phyloP scores from a whole-genome alignment of 2,329 filamentous ascomycete genomes.

The Chrysoporthe austroafricana region DNA sequence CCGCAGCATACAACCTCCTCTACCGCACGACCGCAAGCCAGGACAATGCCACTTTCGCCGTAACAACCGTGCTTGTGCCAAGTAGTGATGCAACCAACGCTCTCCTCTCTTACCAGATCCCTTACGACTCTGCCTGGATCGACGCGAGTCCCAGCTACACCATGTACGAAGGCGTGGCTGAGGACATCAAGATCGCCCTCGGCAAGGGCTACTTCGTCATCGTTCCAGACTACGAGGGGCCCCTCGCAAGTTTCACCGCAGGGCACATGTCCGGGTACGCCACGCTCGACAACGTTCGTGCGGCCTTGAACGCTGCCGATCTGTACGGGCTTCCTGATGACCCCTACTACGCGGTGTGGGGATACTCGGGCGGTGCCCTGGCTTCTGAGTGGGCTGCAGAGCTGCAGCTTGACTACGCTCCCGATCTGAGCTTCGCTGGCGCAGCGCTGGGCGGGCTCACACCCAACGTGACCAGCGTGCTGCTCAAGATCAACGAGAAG shows the following conservation, averaged over 20 bases:
- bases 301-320: constrained; percentile 37
- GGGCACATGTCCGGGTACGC: constrained; percentile 48
- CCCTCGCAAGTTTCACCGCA: constrained; percentile 46
- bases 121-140: constrained; percentile 44
- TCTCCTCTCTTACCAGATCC: constrained; percentile 47
- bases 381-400: constrained; percentile 56
- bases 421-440: constrained; percentile 50
- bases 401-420: constrained; percentile 51
- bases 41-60: constrained; percentile 39
- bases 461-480: constrained; percentile 44
- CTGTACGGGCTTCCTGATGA: constrained; percentile 37
- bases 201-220: constrained; percentile 48
- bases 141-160: constrained; percentile 44
- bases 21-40: constrained; percentile 41
- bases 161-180: constrained; percentile 34
- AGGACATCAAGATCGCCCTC: constrained; percentile 42
- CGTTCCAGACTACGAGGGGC: constrained; percentile 50
- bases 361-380: constrained; percentile 56
- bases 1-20: constrained; percentile 39
- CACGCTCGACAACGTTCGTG: constrained; percentile 48
- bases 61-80: constrained; percentile 40
- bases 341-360: constrained; percentile 51
- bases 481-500: constrained; percentile 38
- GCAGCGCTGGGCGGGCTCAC: constrained; percentile 51
- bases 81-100: constrained; percentile 30